phyloP scores from a whole-genome alignment of 129 eudicot genomes.

The Scalesia atractyloides region DNA sequence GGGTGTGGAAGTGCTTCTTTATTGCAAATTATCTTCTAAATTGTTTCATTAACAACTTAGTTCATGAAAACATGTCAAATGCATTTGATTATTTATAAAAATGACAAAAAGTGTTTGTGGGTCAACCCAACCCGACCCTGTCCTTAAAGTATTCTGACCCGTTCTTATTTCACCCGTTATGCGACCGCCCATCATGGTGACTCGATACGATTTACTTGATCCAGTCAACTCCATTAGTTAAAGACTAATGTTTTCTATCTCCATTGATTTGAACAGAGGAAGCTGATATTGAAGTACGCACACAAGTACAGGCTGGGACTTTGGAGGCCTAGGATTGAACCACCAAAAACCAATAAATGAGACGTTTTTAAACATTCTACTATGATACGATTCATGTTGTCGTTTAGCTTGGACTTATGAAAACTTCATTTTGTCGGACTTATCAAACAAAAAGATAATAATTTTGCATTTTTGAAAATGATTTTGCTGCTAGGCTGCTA shows the following conservation, averaged over 20 bases:
- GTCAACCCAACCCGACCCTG: neutral
- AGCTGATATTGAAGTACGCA: slow-evolving; percentile 83
- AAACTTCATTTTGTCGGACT: slow-evolving; percentile 14
- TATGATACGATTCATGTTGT: neutral
- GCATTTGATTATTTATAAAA: neutral
- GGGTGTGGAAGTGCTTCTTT: neutral
- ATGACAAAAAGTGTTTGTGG: slow-evolving; percentile 5
- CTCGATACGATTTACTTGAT: neutral
- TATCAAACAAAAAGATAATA: neutral
- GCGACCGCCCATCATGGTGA: neutral
- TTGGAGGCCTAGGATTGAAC: slow-evolving; percentile 83
- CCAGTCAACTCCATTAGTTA: neutral
- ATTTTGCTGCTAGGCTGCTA: neutral
- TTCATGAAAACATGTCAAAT: neutral
- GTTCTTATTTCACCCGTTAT: neutral
- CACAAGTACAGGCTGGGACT: slow-evolving; percentile 96
- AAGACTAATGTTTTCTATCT: neutral
- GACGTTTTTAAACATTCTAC: neutral
- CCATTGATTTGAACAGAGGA: slow-evolving; percentile 62
- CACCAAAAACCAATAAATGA: slow-evolving; percentile 37
- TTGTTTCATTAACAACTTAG: slow-evolving; percentile 1
- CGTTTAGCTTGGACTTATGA: neutral
- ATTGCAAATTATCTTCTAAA: neutral
- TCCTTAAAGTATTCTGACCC: neutral
- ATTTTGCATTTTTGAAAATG: neutral